Base-by-base conservation (phyloP, 140 eudicot species). In the Anethum foeniculum region DNA sequence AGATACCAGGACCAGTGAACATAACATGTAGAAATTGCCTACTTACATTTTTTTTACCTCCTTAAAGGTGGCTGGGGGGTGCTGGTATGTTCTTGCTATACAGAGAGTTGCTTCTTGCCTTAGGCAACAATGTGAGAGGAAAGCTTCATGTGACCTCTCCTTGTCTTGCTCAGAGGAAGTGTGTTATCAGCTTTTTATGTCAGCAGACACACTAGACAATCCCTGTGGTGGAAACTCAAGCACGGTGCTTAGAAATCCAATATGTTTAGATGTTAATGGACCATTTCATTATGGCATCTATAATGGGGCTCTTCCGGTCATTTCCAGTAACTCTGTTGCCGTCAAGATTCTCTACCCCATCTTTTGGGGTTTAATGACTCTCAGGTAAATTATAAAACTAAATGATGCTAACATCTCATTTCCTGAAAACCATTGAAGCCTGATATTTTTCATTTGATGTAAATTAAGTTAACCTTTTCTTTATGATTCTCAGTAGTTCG, bases 1-100 rank as follows among this genome's bases (percentile, higher is more conserved):
- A 18, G 6, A 2, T 19, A 25, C 15, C 34, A 25, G 69, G 69
- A 62, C 36, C 18, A 62, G 69, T 67, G 25, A 19, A 10, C 2
- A 4, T 71, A 23, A 56, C 34, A 44, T 16, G 25, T 68, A 16
- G 68, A 19, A 19, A 68, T 23, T 39, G 15, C 21, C 34, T 28
- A 1, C 25, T 47, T 71, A 51, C 38, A 27, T 13, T 67, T 32
- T 68, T 30, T 15, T 67, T 28, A 39, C 41, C 58, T 28, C 15
- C 25, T 3, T 48, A 76, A 65, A 95, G 99, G 99, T 92, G 82
- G 99, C 94, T 1, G 99, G 99, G 32, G 99, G 99, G 67, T 95
- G 99, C 82, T 95, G 99, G 97, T 95, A 95, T 71, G 92, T 95
- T 62, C 92, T 95, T 76, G 93, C 99, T 15, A 95, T 95, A 88